A percentile compares a stretch with the other conserved stretches of the same genome.
These are phyloP conservation scores for Taphrina communis DNA, from an alignment of 1,139 yeast species.

Conservation along the genomic window DNA sequence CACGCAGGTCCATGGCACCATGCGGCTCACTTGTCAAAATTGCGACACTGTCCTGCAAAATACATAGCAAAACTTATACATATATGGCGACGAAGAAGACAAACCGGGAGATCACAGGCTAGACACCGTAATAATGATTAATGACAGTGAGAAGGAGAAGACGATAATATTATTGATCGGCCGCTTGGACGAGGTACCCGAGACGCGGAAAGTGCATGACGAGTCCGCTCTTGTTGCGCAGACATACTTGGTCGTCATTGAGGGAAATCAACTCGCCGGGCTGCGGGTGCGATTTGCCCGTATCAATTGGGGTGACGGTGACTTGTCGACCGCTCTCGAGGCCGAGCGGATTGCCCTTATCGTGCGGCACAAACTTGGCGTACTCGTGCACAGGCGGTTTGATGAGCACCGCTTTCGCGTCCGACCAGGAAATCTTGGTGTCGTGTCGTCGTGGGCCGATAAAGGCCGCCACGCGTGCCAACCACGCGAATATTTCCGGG, in stretches of 20 bases:
- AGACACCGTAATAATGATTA: no score
- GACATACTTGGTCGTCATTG: constrained; percentile 30
- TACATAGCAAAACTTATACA: background rate
- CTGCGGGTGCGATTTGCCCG: constrained; percentile 36
- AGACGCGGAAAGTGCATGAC: constrained; percentile 37
- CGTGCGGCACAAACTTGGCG: constrained; percentile 38
- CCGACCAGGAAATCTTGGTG: constrained; percentile 27
- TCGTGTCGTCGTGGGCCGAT: constrained; percentile 8
- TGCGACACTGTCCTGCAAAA: constrained; percentile 16
- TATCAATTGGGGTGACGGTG: constrained; percentile 26
- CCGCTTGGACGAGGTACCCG: constrained; percentile 29
- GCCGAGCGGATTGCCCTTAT: constrained; percentile 11
- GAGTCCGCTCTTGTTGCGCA: constrained; percentile 27
- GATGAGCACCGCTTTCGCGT: constrained; percentile 23
- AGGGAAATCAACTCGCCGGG: constrained; percentile 23
- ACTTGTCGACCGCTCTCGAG: constrained; percentile 19
- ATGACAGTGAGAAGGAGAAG: no score
- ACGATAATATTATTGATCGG: background rate
- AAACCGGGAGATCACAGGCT: no score
- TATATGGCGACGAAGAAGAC: no score
- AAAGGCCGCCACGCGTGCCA: constrained; percentile 15
- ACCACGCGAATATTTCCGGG: constrained; percentile 29
- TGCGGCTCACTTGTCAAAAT: constrained; percentile 15
- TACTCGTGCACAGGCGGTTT: constrained; percentile 38
- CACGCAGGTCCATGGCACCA: constrained; percentile 1